Percentiles rank a stretch among this genome's conserved stretches.
Conservation (phyloP, 805 yeast species). For the Grigorovia humatica region DNA sequence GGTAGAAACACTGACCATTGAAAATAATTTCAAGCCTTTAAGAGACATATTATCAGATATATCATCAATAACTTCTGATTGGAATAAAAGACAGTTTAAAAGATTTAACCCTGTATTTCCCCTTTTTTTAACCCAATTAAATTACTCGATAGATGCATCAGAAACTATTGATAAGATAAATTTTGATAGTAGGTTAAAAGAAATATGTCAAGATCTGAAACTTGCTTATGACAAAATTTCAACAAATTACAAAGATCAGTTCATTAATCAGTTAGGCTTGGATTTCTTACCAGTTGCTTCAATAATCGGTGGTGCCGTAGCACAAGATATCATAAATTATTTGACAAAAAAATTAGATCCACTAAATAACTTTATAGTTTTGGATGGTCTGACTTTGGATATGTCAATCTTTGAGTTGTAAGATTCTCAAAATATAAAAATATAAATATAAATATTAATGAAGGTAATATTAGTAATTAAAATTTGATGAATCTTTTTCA, state of each 20-base stretch:
- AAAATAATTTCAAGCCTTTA: constrained; percentile 31
- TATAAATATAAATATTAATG: neutral
- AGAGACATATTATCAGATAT: constrained; percentile 21
- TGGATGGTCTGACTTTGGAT: constrained; percentile 61
- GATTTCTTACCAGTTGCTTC: constrained; percentile 82
- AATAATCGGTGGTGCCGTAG: constrained; percentile 76
- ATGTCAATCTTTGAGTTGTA: constrained; percentile 60
- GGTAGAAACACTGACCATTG: constrained; percentile 31
- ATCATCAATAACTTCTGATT: neutral
- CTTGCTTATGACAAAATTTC: constrained; percentile 36
- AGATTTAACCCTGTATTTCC: constrained; percentile 34
- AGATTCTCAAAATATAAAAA: neutral
- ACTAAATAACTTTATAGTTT: constrained; percentile 64
- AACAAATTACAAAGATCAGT: constrained; percentile 30
- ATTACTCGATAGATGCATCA: neutral
- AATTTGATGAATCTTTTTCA: neutral
- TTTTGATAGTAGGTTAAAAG: constrained; percentile 5
- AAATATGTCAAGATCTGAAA: constrained; percentile 30
- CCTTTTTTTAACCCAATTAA: constrained; percentile 36
- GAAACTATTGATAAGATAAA: constrained; percentile 13
- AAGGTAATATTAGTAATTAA: neutral
- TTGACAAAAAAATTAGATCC: constrained; percentile 71
- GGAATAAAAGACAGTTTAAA: constrained; percentile 20
- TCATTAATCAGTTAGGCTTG: constrained; percentile 40
- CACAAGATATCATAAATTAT: constrained; percentile 83